Base-by-base conservation (phyloP, 2,329 filamentous ascomycete species). In the Phialocephala subalpina region DNA sequence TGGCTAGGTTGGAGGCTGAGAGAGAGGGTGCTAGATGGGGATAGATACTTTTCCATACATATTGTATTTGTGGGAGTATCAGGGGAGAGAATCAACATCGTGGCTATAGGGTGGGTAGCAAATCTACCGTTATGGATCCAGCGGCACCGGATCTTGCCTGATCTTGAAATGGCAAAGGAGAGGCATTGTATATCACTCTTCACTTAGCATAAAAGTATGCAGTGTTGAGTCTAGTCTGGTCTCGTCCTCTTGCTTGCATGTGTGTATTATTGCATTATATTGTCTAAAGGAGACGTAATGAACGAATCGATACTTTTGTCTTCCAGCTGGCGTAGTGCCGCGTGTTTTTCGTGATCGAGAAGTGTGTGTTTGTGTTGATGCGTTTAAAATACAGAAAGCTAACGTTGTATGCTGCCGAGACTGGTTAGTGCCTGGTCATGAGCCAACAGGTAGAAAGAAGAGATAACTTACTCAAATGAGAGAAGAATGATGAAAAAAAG, bases 1-100 rank as follows among this genome's bases (percentile, higher is more conserved):
- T 78, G 35, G 70, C 73, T 57, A 78, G 86, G 66, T 77, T 86
- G 53, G 88, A 90, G 76, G 83, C 81, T 35, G 88, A 91, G 77
- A 81, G 88, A 67, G 87, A 90, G 73, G 81, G 68, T 52, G 76
- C 70, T 14, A 71, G 79, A 67, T 80, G 78, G 78, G 25, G 12
- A 18, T 53, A 33, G 25, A 53, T 29, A 7, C 49, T 16, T 33
- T 25, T 53, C 2, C n/a, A 20, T 22, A 3, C 22, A n/a, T 42
- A n/a, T 12, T 16, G 16, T 18, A 42, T 42, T 18, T 42, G 40
- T 42, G 40, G 16, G n/a, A 18, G n/a, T 49, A 49, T 22, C 7
- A n/a, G 11, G 5, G 45, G 25, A 22, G 3, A 27, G 22, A n/a
- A 49, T 49, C 45, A 8, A 11, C n/a, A 49, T 11, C n/a, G 45